Percentiles rank a stretch among this genome's conserved stretches.
Conservation (phyloP, 352 stramenopile genomes). For the Thalassiosira hispida region DNA sequence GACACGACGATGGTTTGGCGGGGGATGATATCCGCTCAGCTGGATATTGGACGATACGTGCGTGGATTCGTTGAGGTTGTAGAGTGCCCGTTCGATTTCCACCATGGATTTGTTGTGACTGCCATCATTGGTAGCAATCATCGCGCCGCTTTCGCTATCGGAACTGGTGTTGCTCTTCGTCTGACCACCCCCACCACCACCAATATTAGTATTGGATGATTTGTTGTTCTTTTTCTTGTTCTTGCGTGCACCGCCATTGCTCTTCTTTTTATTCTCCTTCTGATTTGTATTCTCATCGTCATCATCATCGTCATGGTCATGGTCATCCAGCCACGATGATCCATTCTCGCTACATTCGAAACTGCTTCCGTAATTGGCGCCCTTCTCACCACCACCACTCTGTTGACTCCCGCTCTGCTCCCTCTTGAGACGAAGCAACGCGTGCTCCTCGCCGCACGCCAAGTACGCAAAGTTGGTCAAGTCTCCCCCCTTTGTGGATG, state of each 20-base stretch:
- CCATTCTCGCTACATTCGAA: not conserved
- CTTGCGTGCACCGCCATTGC: slow-evolving; percentile 25
- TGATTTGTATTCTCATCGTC: not conserved
- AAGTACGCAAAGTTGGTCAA: slow-evolving; percentile 78
- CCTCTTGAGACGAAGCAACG: slow-evolving; percentile 20
- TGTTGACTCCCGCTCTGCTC: slow-evolving; percentile 6
- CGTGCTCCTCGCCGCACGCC: slow-evolving; percentile 70
- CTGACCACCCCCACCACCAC: slow-evolving; percentile 10
- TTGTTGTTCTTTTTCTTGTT: slow-evolving; percentile 54
- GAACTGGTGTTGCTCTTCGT: slow-evolving; percentile 52
- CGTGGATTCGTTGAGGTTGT: slow-evolving; percentile 64
- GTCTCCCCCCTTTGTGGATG: slow-evolving; percentile 28
- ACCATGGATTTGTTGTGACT: slow-evolving; percentile 25
- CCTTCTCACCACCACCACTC: too few species aligned
- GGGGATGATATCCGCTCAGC: slow-evolving; percentile 94
- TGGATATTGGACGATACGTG: slow-evolving; percentile 75
- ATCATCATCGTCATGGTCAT: too few species aligned
- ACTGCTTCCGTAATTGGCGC: slow-evolving; percentile 15
- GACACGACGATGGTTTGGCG: slow-evolving; percentile 90
- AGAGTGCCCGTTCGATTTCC: slow-evolving; percentile 54
- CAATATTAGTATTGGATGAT: not conserved
- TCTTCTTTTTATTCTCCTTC: slow-evolving; percentile 2
- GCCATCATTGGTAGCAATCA: slow-evolving; percentile 1
- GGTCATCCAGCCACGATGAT: slow-evolving; percentile 16
- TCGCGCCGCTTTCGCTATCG: slow-evolving; percentile 17